Evolutionary conservation across 2,329 filamentous ascomycete species (phyloP).

Genomic region (Lasiodiplodia sp.): DNA sequence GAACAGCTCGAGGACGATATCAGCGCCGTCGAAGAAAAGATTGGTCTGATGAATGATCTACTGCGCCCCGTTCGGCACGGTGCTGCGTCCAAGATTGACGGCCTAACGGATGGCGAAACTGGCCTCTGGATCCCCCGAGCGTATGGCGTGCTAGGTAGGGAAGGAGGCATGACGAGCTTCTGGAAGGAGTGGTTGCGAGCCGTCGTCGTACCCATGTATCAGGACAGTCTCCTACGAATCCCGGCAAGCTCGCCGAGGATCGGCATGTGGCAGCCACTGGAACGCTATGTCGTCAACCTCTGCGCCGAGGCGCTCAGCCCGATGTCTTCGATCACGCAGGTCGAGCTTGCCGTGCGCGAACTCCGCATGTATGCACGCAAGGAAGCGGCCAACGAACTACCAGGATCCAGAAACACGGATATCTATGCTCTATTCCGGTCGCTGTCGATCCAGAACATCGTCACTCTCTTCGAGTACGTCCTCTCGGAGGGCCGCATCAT

Average conservation of each 20-base stretch:
- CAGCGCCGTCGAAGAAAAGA: constrained; percentile 95
- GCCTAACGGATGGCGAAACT: constrained; percentile 91
- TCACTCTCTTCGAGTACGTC: constrained; percentile 91
- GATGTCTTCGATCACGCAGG: constrained; percentile 91
- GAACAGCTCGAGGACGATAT: constrained; percentile 93
- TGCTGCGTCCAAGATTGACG: constrained; percentile 96
- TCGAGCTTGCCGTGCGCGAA: constrained; percentile 89
- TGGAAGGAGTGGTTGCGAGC: constrained; percentile 99
- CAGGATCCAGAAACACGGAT: constrained; percentile 89
- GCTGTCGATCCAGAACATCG: constrained; percentile 88
- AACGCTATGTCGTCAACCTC: constrained; percentile 95
- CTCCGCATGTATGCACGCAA: constrained; percentile 90
- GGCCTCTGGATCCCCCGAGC: constrained; percentile 95
- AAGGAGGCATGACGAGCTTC: constrained; percentile 82
- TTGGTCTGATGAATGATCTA: constrained; percentile 94
- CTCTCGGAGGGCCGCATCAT: constrained; percentile 95
- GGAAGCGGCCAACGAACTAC: constrained; percentile 91
- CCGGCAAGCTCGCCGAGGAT: constrained; percentile 88
- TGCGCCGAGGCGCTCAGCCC: constrained; percentile 95
- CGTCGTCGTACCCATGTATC: constrained; percentile 93
- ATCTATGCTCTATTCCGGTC: constrained; percentile 91
- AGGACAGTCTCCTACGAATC: constrained; percentile 81
- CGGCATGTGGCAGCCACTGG: constrained; percentile 93
- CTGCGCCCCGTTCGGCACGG: constrained; percentile 90
- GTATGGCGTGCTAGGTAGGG: constrained; percentile 89